phyloP scores from a whole-genome alignment of 306 rosid species.

The Sechiopsis laciniata region DNA sequence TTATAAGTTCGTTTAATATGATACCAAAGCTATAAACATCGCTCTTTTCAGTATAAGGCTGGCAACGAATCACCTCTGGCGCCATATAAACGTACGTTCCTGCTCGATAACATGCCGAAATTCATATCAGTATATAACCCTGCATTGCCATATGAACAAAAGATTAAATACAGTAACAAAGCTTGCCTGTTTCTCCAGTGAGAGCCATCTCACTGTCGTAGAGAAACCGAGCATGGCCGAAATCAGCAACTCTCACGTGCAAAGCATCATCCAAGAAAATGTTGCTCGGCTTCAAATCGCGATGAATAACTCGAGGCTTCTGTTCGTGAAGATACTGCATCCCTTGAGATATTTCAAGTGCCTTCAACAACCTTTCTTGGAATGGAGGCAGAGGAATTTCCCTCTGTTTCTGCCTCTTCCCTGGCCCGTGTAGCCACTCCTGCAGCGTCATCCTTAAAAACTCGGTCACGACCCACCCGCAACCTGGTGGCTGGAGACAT shows the following conservation, averaged over 20 bases:
- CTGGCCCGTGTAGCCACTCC: conserved; percentile 75
- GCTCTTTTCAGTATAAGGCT: conserved; percentile 74
- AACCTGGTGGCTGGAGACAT: conserved; percentile 61
- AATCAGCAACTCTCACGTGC: conserved; percentile 46
- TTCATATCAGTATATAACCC: background rate
- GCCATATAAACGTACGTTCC: conserved; percentile 80
- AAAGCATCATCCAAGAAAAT: conserved; percentile 51
- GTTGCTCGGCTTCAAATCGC: conserved; percentile 66
- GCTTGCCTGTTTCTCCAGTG: conserved; percentile 47
- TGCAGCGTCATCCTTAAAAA: conserved; percentile 39
- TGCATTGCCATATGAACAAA: background rate
- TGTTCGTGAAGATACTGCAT: conserved; percentile 84
- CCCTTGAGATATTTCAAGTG: conserved; percentile 60
- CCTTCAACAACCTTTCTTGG: conserved; percentile 41
- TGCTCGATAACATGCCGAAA: conserved; percentile 14
- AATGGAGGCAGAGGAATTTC: conserved; percentile 42
- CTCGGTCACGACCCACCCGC: conserved; percentile 73
- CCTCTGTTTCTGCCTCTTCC: conserved; percentile 38
- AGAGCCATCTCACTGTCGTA: conserved; percentile 48
- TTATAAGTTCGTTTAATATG: conserved; percentile 55
- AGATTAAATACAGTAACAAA: no score
- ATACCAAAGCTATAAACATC: conserved; percentile 66
- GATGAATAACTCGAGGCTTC: conserved; percentile 62
- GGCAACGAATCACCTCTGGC: conserved; percentile 54
- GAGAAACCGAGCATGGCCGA: conserved; percentile 78